phyloP scores from a whole-genome alignment of 768 basidiomycete species.

The Pulveroboletus sp. region DNA sequence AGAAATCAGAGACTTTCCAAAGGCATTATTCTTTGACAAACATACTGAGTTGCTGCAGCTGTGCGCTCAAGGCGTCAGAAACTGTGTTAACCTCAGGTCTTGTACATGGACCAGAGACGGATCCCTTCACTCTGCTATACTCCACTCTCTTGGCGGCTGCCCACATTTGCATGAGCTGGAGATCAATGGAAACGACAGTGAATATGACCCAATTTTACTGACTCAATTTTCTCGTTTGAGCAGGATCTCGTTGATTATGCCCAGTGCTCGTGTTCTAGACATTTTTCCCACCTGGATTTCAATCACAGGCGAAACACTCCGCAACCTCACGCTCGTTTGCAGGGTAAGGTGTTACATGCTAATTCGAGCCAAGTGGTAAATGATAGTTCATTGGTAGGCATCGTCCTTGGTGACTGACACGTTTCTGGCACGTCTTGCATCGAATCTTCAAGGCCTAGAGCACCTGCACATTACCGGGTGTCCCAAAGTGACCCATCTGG shows the following conservation, averaged over 20 bases:
- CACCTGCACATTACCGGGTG: constrained; percentile 64
- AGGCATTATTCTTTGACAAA: constrained; percentile 32
- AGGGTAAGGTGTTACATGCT: constrained; percentile 41
- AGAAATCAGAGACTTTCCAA: constrained; percentile 77
- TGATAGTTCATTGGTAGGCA: constrained; percentile 34
- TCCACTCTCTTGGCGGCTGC: constrained; percentile 46
- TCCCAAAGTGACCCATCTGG: constrained; percentile 58
- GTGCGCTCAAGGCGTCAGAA: constrained; percentile 49
- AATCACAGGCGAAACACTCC: constrained; percentile 42
- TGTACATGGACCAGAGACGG: constrained; percentile 83
- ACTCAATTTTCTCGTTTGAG: constrained; percentile 45
- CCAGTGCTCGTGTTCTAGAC: constrained; percentile 48
- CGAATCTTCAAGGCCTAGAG: constrained; percentile 46
- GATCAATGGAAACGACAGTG: constrained; percentile 61
- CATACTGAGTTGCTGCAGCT: constrained; percentile 34
- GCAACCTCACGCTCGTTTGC: constrained; percentile 62
- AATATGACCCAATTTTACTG: constrained; percentile 47
- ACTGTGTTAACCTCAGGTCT: constrained; percentile 55
- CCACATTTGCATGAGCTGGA: constrained; percentile 51
- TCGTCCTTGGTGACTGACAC: constrained; percentile 56
- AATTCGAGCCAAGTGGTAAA: neutral
- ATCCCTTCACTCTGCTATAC: constrained; percentile 55
- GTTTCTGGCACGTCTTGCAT: constrained; percentile 46
- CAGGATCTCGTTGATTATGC: constrained; percentile 72
- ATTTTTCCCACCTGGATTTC: constrained; percentile 49